Conservation (phyloP, 2,329 filamentous ascomycete genomes). For the Massarina eburnea region DNA sequence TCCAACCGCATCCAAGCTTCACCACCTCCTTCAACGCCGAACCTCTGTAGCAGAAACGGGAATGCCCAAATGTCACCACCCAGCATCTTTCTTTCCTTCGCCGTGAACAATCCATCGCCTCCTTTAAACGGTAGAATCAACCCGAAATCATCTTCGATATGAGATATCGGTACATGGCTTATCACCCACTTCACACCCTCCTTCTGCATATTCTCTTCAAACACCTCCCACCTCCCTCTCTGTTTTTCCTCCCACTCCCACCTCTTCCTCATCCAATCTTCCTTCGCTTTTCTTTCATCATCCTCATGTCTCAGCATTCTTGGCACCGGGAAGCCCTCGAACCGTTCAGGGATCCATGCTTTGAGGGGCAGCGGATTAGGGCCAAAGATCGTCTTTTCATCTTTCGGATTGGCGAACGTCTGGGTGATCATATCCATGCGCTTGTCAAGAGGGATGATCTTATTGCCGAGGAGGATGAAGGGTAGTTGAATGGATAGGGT, state of each 20-base stretch:
- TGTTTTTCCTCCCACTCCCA: no score
- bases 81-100: neutral
- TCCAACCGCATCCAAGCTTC: neutral
- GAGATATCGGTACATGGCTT: no score
- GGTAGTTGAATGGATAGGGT: slow-evolving; percentile 9
- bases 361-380: no score
- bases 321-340: no score
- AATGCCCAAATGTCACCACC: slow-evolving; percentile 4
- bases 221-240: no score
- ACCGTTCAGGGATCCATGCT: no score
- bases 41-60: slow-evolving; percentile 3
- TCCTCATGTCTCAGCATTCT: no score
- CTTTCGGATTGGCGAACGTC: neutral
- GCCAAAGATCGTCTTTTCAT: no score
- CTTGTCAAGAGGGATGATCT: neutral
- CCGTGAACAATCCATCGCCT: neutral
- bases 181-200: no score
- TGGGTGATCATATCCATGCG: neutral
- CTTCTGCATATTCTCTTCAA: no score
- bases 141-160: neutral
- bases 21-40: neutral
- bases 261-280: no score
- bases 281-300: no score
- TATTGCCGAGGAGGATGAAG: slow-evolving; percentile 12
- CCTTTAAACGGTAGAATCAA: neutral